Conservation (phyloP, 2,329 filamentous ascomycete genomes). For the Hypoxylon rubiginosum region DNA sequence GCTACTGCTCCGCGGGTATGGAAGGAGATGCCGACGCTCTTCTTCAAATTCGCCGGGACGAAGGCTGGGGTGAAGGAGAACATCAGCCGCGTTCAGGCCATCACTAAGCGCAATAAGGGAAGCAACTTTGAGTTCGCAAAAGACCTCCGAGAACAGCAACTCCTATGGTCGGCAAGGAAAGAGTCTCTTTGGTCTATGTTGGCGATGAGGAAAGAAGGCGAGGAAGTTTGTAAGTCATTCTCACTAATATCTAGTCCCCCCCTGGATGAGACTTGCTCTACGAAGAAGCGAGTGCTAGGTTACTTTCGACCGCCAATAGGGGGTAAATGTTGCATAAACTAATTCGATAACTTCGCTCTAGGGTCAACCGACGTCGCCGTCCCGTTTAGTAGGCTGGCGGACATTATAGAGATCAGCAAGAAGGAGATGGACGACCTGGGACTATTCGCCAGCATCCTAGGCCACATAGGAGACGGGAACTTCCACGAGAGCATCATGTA, state of each 20-base stretch:
- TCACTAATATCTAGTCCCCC: conserved; percentile 50
- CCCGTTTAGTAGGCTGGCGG: conserved; percentile 79
- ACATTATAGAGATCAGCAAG: conserved; percentile 86
- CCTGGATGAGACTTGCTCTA: background rate
- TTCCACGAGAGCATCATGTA: conserved; percentile 96
- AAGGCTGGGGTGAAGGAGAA: conserved; percentile 83
- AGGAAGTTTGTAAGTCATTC: conserved; percentile 78
- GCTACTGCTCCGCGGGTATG: conserved; percentile 77
- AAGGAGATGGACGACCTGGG: conserved; percentile 89
- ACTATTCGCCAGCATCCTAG: conserved; percentile 87
- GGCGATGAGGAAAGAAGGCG: conserved; percentile 72
- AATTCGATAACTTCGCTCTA: conserved; percentile 41
- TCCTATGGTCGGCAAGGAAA: conserved; percentile 85
- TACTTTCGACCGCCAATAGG: background rate
- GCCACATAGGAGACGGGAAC: conserved; percentile 93
- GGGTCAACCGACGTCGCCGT: conserved; percentile 89
- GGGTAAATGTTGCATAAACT: background rate
- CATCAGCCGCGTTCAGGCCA: conserved; percentile 75
- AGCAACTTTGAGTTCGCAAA: conserved; percentile 82
- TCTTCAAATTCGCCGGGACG: conserved; percentile 89
- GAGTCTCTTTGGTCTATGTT: conserved; percentile 89
- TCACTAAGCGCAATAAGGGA: conserved; percentile 74
- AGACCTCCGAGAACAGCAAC: conserved; percentile 76
- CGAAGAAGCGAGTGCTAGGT: background rate
- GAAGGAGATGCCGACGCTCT: conserved; percentile 82